These are phyloP conservation scores for Fragaria vesca DNA, from an alignment of 306 rosid species.

Conservation along the genomic window DNA sequence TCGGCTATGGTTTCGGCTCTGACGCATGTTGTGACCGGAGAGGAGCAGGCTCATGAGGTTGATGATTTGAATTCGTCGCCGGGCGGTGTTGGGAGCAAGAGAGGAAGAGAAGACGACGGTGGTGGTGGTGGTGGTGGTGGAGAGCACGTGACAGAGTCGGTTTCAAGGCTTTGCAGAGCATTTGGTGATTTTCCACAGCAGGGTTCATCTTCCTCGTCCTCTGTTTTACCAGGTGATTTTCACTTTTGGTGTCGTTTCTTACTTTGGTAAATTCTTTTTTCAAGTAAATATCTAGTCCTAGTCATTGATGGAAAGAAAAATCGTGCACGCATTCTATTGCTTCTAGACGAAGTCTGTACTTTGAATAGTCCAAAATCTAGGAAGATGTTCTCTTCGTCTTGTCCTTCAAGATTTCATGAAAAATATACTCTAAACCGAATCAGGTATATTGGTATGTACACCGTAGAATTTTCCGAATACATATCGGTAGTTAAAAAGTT, in stretches of 20 bases:
- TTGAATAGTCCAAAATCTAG: not conserved
- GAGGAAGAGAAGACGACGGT: constrained; percentile 20
- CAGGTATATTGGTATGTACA: not conserved
- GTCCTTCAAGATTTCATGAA: not conserved
- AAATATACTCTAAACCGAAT: not conserved
- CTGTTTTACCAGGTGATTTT: constrained; percentile 11
- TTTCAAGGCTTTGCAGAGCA: not conserved
- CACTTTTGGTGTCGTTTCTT: not conserved
- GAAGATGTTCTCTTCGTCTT: not conserved
- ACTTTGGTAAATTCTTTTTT: not conserved
- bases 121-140: not conserved
- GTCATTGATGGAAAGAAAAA: not conserved
- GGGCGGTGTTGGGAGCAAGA: constrained; percentile 20
- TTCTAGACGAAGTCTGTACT: not conserved
- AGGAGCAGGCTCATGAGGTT: not conserved
- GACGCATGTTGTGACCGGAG: constrained; percentile 40
- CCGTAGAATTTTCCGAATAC: not conserved
- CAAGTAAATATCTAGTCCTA: not conserved
- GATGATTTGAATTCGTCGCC: not conserved
- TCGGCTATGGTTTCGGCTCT: constrained; percentile 43
- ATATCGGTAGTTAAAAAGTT: too few species aligned
- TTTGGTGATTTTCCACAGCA: constrained; percentile 12
- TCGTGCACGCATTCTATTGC: constrained; percentile 1
- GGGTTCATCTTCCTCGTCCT: not conserved
- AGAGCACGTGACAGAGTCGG: not conserved